Conservation (phyloP, 805 yeast genomes). For the Yarrowia sp. region DNA sequence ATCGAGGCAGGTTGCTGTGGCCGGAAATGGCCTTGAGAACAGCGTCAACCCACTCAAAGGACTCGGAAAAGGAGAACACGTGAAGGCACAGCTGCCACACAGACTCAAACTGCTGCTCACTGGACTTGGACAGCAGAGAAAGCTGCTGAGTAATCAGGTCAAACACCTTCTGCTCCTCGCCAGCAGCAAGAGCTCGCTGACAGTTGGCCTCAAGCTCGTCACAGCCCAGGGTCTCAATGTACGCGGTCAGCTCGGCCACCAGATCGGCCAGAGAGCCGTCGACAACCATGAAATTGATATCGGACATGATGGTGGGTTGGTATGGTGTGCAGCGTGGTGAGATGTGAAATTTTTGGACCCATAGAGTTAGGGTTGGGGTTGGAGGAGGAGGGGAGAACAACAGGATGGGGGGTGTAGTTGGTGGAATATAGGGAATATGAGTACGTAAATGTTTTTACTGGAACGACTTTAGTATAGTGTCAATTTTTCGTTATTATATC, state of each 20-base stretch:
- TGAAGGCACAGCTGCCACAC: slow-evolving; percentile 52
- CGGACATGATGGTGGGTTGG: slow-evolving; percentile 35
- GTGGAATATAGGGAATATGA: background rate
- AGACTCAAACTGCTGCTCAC: slow-evolving; percentile 52
- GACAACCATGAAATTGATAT: slow-evolving; percentile 49
- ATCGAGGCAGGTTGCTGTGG: slow-evolving; percentile 25
- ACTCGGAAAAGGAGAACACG: slow-evolving; percentile 49
- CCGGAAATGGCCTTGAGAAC: slow-evolving; percentile 47
- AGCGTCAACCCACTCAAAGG: slow-evolving; percentile 46
- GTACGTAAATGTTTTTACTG: background rate
- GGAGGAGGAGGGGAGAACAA: background rate
- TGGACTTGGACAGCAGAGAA: slow-evolving; percentile 47
- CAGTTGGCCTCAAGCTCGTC: slow-evolving; percentile 41
- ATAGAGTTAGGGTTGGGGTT: slow-evolving; percentile 34
- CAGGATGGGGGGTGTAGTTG: background rate
- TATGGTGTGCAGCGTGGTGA: background rate
- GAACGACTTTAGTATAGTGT: too few species aligned
- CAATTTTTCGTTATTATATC: too few species aligned
- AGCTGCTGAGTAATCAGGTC: slow-evolving; percentile 48
- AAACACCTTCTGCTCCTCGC: slow-evolving; percentile 45
- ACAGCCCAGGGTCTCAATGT: slow-evolving; percentile 50
- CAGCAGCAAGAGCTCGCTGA: slow-evolving; percentile 40
- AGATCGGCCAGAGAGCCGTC: slow-evolving; percentile 52
- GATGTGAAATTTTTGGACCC: slow-evolving; percentile 12
- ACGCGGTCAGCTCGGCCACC: slow-evolving; percentile 50